Conservation (phyloP, 2,329 filamentous ascomycete species). For the Aureobasidium sp. region DNA sequence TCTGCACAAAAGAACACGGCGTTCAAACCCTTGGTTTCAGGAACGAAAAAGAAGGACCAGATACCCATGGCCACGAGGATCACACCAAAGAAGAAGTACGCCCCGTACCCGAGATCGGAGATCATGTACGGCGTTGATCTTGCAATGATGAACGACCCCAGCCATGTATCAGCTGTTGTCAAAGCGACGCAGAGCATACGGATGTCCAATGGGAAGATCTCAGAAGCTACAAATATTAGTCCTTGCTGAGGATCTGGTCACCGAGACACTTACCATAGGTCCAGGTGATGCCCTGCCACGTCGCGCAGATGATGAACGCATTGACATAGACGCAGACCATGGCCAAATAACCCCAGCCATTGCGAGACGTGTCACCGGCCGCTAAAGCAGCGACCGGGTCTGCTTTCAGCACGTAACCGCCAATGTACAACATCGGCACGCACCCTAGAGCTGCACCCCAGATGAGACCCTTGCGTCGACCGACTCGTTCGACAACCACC, state of each 20-base stretch:
- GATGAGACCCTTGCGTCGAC: conserved; percentile 42
- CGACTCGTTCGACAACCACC: conserved; percentile 43
- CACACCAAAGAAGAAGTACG: conserved; percentile 67
- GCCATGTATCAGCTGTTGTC: conserved; percentile 69
- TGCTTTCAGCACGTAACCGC: conserved; percentile 38
- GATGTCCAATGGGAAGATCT: conserved; percentile 70
- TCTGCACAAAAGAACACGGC: no score
- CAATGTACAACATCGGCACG: conserved; percentile 42
- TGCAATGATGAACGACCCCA: conserved; percentile 46
- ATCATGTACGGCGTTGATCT: conserved; percentile 36
- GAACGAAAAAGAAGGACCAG: conserved; percentile 62
- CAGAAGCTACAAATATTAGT: no score
- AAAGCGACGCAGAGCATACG: conserved; percentile 73
- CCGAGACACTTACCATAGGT: no score
- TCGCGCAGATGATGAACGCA: no score
- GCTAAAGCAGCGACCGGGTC: conserved; percentile 35
- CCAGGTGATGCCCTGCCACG: conserved; percentile 48
- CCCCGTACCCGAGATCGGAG: conserved; percentile 59
- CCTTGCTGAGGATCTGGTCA: no score
- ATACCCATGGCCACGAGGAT: conserved; percentile 57
- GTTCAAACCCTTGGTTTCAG: conserved; percentile 62
- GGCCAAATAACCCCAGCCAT: no score
- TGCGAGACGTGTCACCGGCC: no score
- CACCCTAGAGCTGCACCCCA: conserved; percentile 40
- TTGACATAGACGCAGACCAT: no score